Evolutionary conservation across 805 yeast genomes (phyloP).

Genomic region (Sugiyamaella boreocaroliniensis): DNA sequence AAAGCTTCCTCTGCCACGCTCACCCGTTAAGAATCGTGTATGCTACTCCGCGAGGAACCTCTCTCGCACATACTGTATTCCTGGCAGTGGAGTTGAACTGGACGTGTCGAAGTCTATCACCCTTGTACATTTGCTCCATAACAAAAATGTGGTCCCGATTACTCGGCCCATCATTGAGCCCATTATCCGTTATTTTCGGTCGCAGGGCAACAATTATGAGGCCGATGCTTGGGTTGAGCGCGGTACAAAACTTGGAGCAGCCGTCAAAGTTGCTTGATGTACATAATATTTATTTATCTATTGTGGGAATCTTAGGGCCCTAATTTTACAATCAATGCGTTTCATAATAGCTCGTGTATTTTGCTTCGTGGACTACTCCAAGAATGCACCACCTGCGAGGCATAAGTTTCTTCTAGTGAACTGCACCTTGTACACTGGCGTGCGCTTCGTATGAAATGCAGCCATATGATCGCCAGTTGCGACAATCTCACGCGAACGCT

Average conservation of each 20-base stretch:
- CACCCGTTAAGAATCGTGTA: constrained; percentile 2
- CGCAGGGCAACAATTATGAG: not conserved
- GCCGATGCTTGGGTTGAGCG: constrained; percentile 9
- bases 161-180: constrained; percentile 9
- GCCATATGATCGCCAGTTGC: constrained; percentile 89
- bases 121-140: constrained; percentile 14
- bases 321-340: not conserved
- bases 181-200: constrained; percentile 8
- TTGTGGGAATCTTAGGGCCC: not conserved
- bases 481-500: constrained; percentile 58
- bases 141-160: constrained; percentile 8
- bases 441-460: constrained; percentile 85
- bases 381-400: constrained; percentile 86
- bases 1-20: constrained; percentile 5
- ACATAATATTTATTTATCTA: not conserved
- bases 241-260: constrained; percentile 2
- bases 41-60: constrained; percentile 13
- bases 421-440: constrained; percentile 89
- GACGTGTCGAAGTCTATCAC: constrained; percentile 17
- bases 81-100: constrained; percentile 1
- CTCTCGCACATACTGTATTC: constrained; percentile 10
- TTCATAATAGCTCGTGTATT: not conserved
- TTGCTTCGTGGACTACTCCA: constrained; percentile 28
- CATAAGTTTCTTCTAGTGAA: constrained; percentile 88
- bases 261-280: not conserved